Evolutionary conservation across 2,329 filamentous ascomycete species (phyloP), one percentile per base, ranked within the genome.

Genomic region (Bisporella sp.): DNA sequence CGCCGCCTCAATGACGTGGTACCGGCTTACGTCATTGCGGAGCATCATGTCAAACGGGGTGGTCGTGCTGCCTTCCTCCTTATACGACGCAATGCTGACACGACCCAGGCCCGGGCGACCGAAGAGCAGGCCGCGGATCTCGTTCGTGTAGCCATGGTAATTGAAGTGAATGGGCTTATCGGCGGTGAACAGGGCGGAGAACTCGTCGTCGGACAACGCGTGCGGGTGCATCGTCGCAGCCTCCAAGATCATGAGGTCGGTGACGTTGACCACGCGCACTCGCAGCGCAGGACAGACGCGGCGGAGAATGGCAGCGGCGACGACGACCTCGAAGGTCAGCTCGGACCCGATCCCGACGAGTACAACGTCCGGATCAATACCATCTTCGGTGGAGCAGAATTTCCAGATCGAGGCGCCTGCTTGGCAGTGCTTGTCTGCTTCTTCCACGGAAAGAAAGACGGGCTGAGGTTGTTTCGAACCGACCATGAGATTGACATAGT

Each of bases 1-100:
- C 2, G 81, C 82, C 8, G 73, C 66, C 54, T 74, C 69, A 0
- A 77, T 78, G 21, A 84, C 71, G 60, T 85, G 74, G 57, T 76
- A 85, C 40, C 81, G 68, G 13, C 74, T 81, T 1, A 82, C 78
- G 21, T 68, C 58, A 58, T 87, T 86, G 4, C 76, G 64, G 1
- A 85, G 69, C 80, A 85, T 81, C 82, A 85, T 85, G 58, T 85
- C 78, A 57, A 86, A 85, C 1, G 82, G 82, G 2, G 81, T 85
- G 0, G 81, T 86, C 1, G 82, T 85, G 48, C 72, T 79, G 0
- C 81, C 82, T 63, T 86, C 82, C 59, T 86, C 82, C 30, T 73
- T 73, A 57, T 85, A 86, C 4, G 76, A 78, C 9, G 73, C 73
- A 5, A 85, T 75, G 0, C 65, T 73, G 53, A 83, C 73, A 3